Conservation (phyloP, 2,329 filamentous ascomycete genomes). For the Botrytis deweyae region DNA sequence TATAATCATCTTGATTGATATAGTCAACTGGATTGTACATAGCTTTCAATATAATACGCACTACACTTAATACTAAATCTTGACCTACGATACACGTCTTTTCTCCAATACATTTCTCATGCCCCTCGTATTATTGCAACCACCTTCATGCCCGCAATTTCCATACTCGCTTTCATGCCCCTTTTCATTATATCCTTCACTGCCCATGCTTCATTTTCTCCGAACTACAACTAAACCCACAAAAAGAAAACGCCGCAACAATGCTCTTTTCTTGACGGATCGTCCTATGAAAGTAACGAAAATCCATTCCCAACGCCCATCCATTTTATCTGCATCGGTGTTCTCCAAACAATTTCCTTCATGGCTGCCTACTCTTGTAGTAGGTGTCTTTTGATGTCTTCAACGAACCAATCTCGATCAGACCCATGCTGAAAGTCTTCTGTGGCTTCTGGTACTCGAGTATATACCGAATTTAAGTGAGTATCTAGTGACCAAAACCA, state of each 20-base stretch:
- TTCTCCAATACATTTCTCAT: not conserved
- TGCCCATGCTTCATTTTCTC: not conserved
- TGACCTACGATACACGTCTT: too few species aligned
- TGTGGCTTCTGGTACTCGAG: not conserved
- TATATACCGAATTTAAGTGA: not conserved
- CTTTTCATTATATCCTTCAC: not conserved
- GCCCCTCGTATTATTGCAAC: not conserved
- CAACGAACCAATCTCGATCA: not conserved
- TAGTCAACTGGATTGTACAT: too few species aligned
- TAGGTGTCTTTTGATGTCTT: not conserved
- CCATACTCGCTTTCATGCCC: not conserved
- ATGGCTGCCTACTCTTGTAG: not conserved
- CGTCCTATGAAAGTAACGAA: not conserved
- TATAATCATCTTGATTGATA: too few species aligned
- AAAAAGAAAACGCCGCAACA: slow-evolving; percentile 8
- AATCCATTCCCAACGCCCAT: slow-evolving; percentile 3
- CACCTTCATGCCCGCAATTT: not conserved
- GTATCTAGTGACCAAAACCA: not conserved
- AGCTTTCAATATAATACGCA: too few species aligned
- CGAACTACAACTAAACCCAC: not conserved
- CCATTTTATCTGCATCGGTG: not conserved
- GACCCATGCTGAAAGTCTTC: not conserved
- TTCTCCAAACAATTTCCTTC: not conserved
- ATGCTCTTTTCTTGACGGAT: not conserved
- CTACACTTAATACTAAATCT: too few species aligned